Evolutionary conservation across 2,329 filamentous ascomycete genomes (phyloP).

Genomic region (Emericellopsis cladophorae): DNA sequence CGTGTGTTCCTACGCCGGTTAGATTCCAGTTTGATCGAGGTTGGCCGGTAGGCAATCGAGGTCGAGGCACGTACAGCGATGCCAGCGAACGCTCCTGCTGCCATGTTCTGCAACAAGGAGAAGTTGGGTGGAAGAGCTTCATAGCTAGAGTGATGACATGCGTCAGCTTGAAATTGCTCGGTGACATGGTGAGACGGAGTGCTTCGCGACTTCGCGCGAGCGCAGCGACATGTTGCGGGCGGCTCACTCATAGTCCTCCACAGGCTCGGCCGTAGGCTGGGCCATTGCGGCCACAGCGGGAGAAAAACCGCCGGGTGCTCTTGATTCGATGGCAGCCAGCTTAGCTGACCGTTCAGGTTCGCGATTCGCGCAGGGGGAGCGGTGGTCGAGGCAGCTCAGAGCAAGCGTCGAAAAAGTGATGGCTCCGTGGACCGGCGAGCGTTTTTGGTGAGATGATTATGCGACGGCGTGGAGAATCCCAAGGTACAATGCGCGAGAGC

Average conservation of each 20-base stretch:
- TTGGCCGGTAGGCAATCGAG: neutral
- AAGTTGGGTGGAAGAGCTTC: constrained; percentile 91
- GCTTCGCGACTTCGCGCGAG: neutral
- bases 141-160: constrained; percentile 41
- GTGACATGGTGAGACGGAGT: neutral
- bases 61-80: constrained; percentile 59
- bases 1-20: constrained; percentile 67
- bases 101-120: constrained; percentile 88
- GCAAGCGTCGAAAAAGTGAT: neutral
- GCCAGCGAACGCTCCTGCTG: constrained; percentile 89
- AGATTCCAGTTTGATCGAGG: neutral
- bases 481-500: too few relatives aligned
- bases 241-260: constrained; percentile 54
- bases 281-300: constrained; percentile 58
- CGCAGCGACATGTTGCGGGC: constrained; percentile 7
- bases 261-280: constrained; percentile 51
- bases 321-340: constrained; percentile 49
- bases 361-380: neutral
- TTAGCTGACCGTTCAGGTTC: constrained; percentile 23
- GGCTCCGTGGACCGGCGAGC: neutral
- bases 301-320: constrained; percentile 49
- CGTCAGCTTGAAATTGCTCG: neutral
- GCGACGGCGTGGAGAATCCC: too few relatives aligned
- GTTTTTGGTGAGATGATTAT: too few relatives aligned
- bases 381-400: neutral